Percentiles rank a stretch among this genome's conserved stretches.
Evolutionary conservation across 73 alveolate genomes (phyloP).

Genomic region (Paramecium tetraurelia): DNA sequence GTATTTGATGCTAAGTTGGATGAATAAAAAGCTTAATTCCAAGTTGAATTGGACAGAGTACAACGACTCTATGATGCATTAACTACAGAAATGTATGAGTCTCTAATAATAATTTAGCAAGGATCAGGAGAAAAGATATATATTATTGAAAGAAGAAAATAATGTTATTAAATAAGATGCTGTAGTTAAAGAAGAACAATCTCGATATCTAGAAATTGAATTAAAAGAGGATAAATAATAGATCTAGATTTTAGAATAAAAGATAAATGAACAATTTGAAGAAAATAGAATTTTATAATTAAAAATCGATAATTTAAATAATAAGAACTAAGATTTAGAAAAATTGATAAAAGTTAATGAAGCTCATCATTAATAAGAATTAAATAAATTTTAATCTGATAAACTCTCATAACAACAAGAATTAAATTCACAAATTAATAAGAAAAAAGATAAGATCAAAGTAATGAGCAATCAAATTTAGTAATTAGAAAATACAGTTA

Average conservation of each 20-base stretch:
- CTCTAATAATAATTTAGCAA: background rate
- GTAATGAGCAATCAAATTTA: background rate
- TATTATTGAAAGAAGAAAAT: constrained; percentile 12
- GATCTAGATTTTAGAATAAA: background rate
- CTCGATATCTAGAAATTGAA: background rate
- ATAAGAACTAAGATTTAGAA: background rate
- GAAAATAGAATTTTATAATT: background rate
- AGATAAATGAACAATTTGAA: background rate
- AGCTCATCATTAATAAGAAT: background rate
- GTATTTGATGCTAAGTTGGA: background rate
- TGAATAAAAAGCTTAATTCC: background rate
- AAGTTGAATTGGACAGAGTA: background rate
- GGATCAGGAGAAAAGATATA: background rate
- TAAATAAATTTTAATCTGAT: background rate
- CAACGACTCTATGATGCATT: background rate
- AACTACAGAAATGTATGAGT: background rate
- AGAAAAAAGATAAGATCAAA: constrained; percentile 27
- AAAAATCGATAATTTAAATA: background rate
- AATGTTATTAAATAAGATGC: background rate
- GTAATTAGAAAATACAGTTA: background rate
- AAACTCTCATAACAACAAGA: background rate
- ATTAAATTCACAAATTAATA: background rate
- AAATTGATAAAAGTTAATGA: background rate
- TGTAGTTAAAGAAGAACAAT: background rate
- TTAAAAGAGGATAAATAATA: background rate